Percentiles rank a stretch among this genome's conserved stretches.
phyloP scores from a whole-genome alignment of 805 yeast genomes.

The Yarrowia sp. region DNA sequence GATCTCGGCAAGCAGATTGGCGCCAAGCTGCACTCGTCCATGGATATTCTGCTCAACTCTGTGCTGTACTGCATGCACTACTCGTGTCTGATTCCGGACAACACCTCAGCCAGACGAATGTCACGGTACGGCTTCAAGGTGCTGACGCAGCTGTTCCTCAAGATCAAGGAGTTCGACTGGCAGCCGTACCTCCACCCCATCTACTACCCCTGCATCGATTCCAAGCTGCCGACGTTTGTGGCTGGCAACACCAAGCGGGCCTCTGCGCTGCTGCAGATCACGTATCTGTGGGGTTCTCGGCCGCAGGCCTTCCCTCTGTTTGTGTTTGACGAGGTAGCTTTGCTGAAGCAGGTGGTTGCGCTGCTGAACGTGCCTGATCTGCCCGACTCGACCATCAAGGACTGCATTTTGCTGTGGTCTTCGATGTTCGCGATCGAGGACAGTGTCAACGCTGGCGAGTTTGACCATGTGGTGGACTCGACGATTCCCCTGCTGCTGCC shows the following conservation, averaged over 20 bases:
- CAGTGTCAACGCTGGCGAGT: conserved; percentile 45
- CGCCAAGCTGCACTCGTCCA: conserved; percentile 48
- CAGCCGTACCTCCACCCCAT: conserved; percentile 47
- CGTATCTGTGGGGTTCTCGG: conserved; percentile 56
- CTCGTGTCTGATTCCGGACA: conserved; percentile 46
- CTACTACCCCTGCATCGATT: conserved; percentile 53
- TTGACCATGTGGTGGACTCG: background rate
- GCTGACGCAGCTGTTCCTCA: conserved; percentile 54
- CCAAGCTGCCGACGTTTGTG: conserved; percentile 67
- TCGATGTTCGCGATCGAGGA: conserved; percentile 50
- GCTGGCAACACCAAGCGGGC: conserved; percentile 79
- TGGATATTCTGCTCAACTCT: conserved; percentile 55
- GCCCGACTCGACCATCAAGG: conserved; percentile 64
- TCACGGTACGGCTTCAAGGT: conserved; percentile 69
- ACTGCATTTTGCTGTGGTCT: conserved; percentile 44
- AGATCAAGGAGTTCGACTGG: conserved; percentile 61
- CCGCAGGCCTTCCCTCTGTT: conserved; percentile 52
- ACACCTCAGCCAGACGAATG: conserved; percentile 49
- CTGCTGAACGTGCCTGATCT: conserved; percentile 54
- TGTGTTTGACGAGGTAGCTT: conserved; percentile 53
- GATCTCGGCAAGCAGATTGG: conserved; percentile 63
- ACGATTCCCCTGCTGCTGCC: conserved; percentile 39
- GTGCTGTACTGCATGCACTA: conserved; percentile 52
- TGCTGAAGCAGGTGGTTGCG: conserved; percentile 55
- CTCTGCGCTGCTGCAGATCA: conserved; percentile 67